Evolutionary conservation across 2,329 filamentous ascomycete species (phyloP).

Genomic region (Diplodia scrobiculata): DNA sequence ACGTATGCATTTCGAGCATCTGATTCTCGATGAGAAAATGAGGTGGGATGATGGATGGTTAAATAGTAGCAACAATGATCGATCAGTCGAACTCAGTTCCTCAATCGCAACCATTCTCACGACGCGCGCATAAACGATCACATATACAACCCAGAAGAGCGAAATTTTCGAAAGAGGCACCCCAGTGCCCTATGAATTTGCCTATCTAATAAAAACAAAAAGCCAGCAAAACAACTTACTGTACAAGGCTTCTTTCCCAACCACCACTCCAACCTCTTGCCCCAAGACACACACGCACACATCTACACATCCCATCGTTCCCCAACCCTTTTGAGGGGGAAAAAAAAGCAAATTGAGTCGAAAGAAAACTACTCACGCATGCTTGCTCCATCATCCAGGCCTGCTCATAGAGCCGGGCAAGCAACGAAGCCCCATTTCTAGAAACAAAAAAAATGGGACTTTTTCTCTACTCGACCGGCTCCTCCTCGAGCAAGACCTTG

Average conservation of each 20-base stretch:
- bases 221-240: not conserved
- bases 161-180: not conserved
- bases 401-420: not conserved
- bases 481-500: constrained; percentile 79
- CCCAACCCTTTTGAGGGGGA: not conserved
- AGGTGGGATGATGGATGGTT: not conserved
- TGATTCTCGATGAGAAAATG: no score
- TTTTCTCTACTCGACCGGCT: constrained; percentile 49
- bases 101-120: not conserved
- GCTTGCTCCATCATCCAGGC: not conserved
- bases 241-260: constrained; percentile 2
- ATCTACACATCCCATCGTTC: not conserved
- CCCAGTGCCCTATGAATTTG: constrained; percentile 6
- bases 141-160: not conserved
- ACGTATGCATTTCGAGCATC: not conserved
- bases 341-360: not conserved
- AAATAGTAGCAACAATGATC: no score
- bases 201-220: constrained; percentile 13
- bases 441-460: not conserved
- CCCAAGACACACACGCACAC: no score
- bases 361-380: not conserved
- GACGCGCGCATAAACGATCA: not conserved
- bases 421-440: not conserved
- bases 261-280: not conserved
- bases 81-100: not conserved